phyloP scores from a whole-genome alignment of 345 rosid species.

The Pseudoturritis turrita region DNA sequence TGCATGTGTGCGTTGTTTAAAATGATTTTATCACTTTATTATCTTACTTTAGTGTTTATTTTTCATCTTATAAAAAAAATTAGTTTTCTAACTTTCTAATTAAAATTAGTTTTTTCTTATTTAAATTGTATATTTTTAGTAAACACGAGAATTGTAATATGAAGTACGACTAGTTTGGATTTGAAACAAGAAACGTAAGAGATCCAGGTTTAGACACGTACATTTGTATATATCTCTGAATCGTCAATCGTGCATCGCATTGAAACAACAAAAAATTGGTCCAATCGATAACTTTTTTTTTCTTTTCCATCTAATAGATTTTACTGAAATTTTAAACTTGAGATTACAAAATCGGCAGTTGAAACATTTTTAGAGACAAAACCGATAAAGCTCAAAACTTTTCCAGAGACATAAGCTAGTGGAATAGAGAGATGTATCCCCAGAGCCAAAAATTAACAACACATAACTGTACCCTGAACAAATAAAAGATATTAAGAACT shows the following conservation, averaged over 20 bases:
- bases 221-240: neutral
- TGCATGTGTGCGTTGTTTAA: neutral
- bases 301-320: no score
- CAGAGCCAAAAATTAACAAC: no score
- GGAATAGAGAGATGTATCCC: no score
- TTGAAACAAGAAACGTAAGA: neutral
- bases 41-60: neutral
- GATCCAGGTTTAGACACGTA: neutral
- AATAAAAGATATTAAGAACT: no score
- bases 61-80: neutral
- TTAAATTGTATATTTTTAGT: neutral
- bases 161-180: neutral
- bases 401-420: no score
- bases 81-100: neutral
- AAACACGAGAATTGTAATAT: neutral
- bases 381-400: no score
- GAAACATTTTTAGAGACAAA: no score
- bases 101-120: neutral
- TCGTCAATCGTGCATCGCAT: neutral
- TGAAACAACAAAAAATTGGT: neutral
- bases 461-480: no score
- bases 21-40: no score
- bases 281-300: neutral
- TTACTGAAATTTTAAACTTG: no score
- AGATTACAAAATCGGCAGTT: no score